Evolutionary conservation across 306 rosid genomes (phyloP), one percentile per base, ranked within the genome.

Genomic region (Lathyrus oleraceus): DNA sequence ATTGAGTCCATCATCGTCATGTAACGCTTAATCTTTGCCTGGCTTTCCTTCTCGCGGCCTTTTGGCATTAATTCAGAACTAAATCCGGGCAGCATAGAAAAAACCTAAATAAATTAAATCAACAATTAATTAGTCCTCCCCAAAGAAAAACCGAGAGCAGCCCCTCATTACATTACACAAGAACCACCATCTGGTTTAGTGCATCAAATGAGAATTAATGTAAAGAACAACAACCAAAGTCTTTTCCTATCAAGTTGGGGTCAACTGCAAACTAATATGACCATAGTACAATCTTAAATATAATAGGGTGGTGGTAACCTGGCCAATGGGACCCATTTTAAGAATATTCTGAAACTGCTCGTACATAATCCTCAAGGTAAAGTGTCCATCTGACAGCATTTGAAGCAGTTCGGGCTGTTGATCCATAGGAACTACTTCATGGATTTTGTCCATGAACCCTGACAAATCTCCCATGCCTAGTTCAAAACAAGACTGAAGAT

Each of bases 1-100:
- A 92, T 92, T 0, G 98, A 90, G 74, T 93, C 98, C 98, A 93
- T 93, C 93, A 93, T 93, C 44, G 96, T 90, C 96, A 93, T 90
- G 89, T 90, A 88, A 10, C 94, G 88, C 84, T 93, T 90, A 61
- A 93, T 76, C 81, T 93, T 93, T 0, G 96, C 84, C 65, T 90
- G 95, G 76, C 93, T 90, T 86, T 90, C 98, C 79, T 92, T 90
- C 78, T 92, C 98, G 10, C 78, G 86, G 14, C 98, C 98, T 79
- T 93, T 82, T 10, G 96, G 96, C 95, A 92, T 88, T 76, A 89
- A 58, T 52, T 89, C 93, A 42, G 88, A 67, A 65, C 93, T 77
- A 79, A 85, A 84, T 74, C 97, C 88, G 9, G 98, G 96, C 57
- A 91, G 91, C 97, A 91, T 87, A 61, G 91, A 88, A 61, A 87